Conservation (phyloP, 1,139 yeast species). For the Blastobotrys illinoisensis region DNA sequence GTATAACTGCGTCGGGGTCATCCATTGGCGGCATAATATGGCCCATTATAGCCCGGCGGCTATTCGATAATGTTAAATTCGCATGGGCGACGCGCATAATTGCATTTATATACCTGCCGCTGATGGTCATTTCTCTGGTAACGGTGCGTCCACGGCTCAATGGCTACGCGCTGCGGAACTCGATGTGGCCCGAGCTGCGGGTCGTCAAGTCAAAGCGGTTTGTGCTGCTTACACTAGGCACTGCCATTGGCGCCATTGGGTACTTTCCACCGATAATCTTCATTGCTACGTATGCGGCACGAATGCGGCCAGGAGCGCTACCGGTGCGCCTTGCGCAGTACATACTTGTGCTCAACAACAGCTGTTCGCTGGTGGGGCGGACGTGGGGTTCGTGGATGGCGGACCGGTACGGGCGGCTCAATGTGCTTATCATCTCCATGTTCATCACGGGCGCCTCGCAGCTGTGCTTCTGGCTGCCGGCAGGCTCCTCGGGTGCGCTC, state of each 20-base stretch:
- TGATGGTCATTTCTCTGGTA: conserved; percentile 34
- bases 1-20: conserved; percentile 55
- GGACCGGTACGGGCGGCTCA: conserved; percentile 9
- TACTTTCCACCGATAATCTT: conserved; percentile 38
- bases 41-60: conserved; percentile 39
- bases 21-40: conserved; percentile 61
- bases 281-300: conserved; percentile 35
- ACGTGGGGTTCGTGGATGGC: conserved; percentile 23
- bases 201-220: conserved; percentile 20
- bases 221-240: conserved; percentile 22
- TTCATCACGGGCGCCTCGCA: conserved; percentile 7
- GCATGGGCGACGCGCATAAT: conserved; percentile 47
- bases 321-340: conserved; percentile 28
- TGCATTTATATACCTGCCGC: conserved; percentile 40
- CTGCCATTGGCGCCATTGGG: conserved; percentile 31
- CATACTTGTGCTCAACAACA: conserved; percentile 44
- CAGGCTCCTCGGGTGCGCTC: conserved; percentile 30
- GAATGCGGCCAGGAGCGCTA: conserved; percentile 34
- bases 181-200: conserved; percentile 17
- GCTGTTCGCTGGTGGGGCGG: conserved; percentile 45
- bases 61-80: conserved; percentile 42
- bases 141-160: conserved; percentile 31
- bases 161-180: conserved; percentile 10
- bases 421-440: conserved; percentile 3
- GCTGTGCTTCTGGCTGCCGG: conserved; percentile 11